A percentile compares a stretch with the other conserved stretches of the same genome.
Evolutionary conservation across 352 stramenopile genomes (phyloP).

Genomic region (Pythium sp.): DNA sequence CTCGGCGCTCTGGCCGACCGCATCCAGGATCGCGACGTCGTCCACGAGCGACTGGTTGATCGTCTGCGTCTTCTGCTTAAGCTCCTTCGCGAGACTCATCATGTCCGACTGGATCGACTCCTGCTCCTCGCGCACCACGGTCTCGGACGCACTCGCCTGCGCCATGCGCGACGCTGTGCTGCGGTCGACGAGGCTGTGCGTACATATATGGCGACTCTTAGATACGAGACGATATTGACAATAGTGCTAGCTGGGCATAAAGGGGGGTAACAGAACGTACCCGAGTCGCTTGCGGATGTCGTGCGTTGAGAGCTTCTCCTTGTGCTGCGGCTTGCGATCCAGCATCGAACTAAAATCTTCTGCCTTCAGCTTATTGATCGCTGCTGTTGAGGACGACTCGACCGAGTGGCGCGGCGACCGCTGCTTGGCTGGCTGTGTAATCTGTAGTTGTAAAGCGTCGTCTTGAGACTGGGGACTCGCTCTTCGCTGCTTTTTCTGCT

Average conservation of each 20-base stretch:
- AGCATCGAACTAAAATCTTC: constrained; percentile 67
- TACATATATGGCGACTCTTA: background rate
- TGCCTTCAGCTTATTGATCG: constrained; percentile 26
- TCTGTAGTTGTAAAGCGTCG: background rate
- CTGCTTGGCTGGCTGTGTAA: background rate
- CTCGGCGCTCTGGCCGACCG: constrained; percentile 66
- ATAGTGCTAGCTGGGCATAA: background rate
- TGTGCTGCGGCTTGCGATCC: constrained; percentile 27
- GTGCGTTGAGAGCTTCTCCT: constrained; percentile 51
- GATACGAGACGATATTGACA: background rate
- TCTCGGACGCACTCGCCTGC: constrained; percentile 36
- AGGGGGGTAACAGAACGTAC: constrained; percentile 15
- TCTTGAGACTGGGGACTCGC: background rate
- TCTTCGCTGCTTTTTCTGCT: constrained; percentile 15
- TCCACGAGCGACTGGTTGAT: constrained; percentile 72
- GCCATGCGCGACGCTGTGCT: constrained; percentile 15
- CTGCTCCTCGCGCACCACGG: constrained; percentile 52
- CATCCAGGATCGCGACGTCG: constrained; percentile 74
- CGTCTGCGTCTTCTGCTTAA: constrained; percentile 71
- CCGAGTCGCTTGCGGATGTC: constrained; percentile 59
- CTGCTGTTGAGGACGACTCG: background rate
- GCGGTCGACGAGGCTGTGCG: constrained; percentile 36
- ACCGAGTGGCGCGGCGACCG: background rate
- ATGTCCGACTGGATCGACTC: constrained; percentile 76
- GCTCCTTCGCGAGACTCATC: constrained; percentile 61